Conservation (phyloP, 1,284 basidiomycete genomes). For the Heterobasidion occidentale region DNA sequence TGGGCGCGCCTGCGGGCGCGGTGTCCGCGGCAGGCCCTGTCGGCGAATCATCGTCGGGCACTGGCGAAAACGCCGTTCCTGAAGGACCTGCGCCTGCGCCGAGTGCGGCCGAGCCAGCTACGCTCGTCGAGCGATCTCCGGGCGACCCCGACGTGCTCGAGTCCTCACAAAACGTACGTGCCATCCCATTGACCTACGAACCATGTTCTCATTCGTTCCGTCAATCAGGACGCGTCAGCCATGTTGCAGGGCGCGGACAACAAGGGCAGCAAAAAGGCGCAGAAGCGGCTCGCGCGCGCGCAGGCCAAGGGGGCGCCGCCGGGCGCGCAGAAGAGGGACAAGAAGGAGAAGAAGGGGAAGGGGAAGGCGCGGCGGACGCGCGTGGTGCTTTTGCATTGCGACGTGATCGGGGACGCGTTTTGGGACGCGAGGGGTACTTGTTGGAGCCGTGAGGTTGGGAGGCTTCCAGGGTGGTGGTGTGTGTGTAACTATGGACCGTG, state of each 20-base stretch:
- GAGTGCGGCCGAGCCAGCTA: background rate
- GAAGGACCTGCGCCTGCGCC: background rate
- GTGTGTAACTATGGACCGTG: too few species aligned
- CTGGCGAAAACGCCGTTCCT: background rate
- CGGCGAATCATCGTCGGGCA: background rate
- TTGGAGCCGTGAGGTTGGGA: background rate
- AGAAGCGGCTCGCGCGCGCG: too few species aligned
- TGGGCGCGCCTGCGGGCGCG: background rate
- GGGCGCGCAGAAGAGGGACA: background rate
- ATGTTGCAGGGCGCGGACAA: background rate
- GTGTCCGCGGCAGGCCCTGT: background rate
- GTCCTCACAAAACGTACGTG: background rate
- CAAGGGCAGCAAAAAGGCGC: background rate
- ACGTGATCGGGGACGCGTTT: slow-evolving; percentile 78
- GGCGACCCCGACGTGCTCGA: background rate
- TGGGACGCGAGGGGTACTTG: slow-evolving; percentile 44
- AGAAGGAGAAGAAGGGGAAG: background rate
- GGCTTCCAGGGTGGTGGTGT: too few species aligned
- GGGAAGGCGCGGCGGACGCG: slow-evolving; percentile 31
- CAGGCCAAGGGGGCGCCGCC: too few species aligned
- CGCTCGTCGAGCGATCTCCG: background rate
- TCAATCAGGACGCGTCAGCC: background rate
- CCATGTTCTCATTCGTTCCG: background rate
- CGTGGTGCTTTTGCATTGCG: slow-evolving; percentile 64
- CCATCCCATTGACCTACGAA: background rate